Conservation (phyloP, 2,329 filamentous ascomycete genomes). For the Trichophyton verrucosum region DNA sequence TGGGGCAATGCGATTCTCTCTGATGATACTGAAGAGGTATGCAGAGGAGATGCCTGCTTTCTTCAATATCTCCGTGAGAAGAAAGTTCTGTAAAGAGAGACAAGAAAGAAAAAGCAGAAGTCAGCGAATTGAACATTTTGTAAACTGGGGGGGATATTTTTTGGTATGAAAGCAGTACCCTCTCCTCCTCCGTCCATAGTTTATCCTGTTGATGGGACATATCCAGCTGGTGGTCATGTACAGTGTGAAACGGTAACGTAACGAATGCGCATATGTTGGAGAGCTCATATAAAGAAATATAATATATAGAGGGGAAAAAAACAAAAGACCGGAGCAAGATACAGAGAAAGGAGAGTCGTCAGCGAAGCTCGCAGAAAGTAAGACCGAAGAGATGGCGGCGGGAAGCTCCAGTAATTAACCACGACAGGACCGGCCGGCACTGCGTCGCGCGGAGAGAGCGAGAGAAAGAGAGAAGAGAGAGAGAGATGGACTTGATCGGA, state of each 20-base stretch:
- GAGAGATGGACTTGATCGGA: background rate
- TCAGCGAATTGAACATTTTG: background rate
- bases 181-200: conserved; percentile 36
- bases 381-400: background rate
- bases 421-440: background rate
- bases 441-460: background rate
- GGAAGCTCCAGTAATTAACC: background rate
- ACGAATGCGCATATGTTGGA: conserved; percentile 1
- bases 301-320: too few relatives aligned
- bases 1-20: conserved; percentile 26
- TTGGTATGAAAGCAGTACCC: conserved; percentile 21
- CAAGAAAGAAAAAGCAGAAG: background rate
- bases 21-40: conserved; percentile 28
- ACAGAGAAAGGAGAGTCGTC: conserved; percentile 4
- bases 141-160: background rate
- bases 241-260: background rate
- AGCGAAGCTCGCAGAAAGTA: background rate
- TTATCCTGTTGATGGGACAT: conserved; percentile 34
- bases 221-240: conserved; percentile 21
- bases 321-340: background rate
- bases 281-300: background rate
- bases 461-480: too few relatives aligned
- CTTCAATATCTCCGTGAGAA: conserved; percentile 33
- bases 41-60: conserved; percentile 27
- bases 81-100: conserved; percentile 21